Conservation (phyloP, 2,329 filamentous ascomycete species). For the Diaporthe sp. region DNA sequence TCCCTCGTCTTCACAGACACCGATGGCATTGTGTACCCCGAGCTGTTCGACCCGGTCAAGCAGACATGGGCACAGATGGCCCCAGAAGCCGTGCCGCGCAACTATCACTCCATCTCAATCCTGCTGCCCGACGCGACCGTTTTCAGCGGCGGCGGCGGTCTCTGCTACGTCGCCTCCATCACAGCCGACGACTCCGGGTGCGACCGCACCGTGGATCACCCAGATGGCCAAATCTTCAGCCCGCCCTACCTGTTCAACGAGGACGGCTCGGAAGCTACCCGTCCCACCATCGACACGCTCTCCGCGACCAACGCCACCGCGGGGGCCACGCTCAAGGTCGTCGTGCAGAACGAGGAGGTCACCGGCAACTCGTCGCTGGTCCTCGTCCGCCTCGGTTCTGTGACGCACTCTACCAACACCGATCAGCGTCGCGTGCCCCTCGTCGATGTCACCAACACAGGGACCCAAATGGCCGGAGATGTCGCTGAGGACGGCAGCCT, state of each 20-base stretch:
- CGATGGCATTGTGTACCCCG: slow-evolving; percentile 48
- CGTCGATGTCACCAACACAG: background rate
- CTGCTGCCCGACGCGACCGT: slow-evolving; percentile 57
- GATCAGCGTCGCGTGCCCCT: slow-evolving; percentile 60
- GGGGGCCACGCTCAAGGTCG: slow-evolving; percentile 44
- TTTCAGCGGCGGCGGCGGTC: slow-evolving; percentile 58
- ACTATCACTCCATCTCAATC: slow-evolving; percentile 56
- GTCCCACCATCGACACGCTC: slow-evolving; percentile 50
- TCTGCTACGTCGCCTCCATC: slow-evolving; percentile 54
- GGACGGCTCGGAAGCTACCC: slow-evolving; percentile 38
- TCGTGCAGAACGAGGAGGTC: slow-evolving; percentile 39
- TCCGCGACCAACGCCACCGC: background rate
- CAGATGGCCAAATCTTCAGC: slow-evolving; percentile 60
- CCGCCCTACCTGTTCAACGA: slow-evolving; percentile 61
- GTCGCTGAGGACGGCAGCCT: slow-evolving; percentile 41
- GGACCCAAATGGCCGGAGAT: background rate
- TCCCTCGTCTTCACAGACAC: slow-evolving; percentile 51
- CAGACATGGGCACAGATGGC: slow-evolving; percentile 47
- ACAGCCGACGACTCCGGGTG: slow-evolving; percentile 34
- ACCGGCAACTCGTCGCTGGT: slow-evolving; percentile 44
- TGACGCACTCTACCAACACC: slow-evolving; percentile 62
- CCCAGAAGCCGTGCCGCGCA: slow-evolving; percentile 47
- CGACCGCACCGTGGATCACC: slow-evolving; percentile 51
- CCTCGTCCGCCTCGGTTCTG: slow-evolving; percentile 55
- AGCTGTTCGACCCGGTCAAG: slow-evolving; percentile 52